These are phyloP conservation scores for Croton laevigatus DNA, from an alignment of 441 rosid species.

Conservation along the genomic window DNA sequence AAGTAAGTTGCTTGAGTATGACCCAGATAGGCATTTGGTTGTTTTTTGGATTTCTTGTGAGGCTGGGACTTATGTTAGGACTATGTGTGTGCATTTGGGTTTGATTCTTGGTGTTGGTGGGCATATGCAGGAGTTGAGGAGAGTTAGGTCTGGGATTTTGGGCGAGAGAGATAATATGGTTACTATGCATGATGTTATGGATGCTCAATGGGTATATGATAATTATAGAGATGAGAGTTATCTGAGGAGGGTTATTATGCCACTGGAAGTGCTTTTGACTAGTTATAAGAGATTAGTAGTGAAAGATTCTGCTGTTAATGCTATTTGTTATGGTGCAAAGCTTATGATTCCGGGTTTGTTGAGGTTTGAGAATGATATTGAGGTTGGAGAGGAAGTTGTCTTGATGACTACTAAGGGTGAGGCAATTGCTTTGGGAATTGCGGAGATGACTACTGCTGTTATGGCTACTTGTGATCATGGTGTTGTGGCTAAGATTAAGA, in stretches of 20 bases:
- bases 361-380: conserved; percentile 90
- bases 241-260: conserved; percentile 87
- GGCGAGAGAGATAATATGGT: conserved; percentile 97
- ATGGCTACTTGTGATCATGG: conserved; percentile 97
- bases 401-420: conserved; percentile 94
- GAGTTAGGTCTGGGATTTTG: conserved; percentile 83
- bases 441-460: conserved; percentile 94
- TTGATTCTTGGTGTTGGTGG: conserved; percentile 85
- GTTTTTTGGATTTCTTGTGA: conserved; percentile 97
- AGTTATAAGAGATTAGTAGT: conserved; percentile 92
- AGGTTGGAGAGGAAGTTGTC: conserved; percentile 83
- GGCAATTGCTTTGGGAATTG: conserved; percentile 83
- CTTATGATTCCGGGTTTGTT: conserved; percentile 85
- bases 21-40: conserved; percentile 70
- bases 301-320: conserved; percentile 89
- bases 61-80: conserved; percentile 93
- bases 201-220: conserved; percentile 78
- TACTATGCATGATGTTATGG: conserved; percentile 93
- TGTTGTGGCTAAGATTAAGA: conserved; percentile 86
- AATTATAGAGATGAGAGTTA: conserved; percentile 61
- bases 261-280: conserved; percentile 75
- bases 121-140: conserved; percentile 94
- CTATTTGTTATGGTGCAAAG: conserved; percentile 91
- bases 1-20: conserved; percentile 86
- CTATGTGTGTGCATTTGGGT: conserved; percentile 91